phyloP scores from a whole-genome alignment of 768 basidiomycete genomes.

The Mycena polygramma region DNA sequence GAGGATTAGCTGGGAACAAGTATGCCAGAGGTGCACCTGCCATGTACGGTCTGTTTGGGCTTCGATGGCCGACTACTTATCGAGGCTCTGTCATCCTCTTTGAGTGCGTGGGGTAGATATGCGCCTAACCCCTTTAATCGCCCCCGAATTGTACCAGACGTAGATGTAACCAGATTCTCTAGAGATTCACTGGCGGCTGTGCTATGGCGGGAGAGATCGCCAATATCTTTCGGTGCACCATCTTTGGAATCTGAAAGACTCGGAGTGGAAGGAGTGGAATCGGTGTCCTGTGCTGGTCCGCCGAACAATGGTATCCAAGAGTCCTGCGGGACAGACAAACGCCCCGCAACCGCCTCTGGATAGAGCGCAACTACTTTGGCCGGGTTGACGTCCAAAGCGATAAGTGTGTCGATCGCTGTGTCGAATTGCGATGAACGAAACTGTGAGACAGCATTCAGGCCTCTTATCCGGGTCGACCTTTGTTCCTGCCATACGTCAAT shows the following conservation, averaged over 20 bases:
- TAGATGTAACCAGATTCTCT: conserved; percentile 50
- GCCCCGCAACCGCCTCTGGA: conserved; percentile 84
- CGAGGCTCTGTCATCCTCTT: conserved; percentile 77
- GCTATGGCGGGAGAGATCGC: conserved; percentile 43
- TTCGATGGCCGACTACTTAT: conserved; percentile 47
- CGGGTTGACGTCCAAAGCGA: conserved; percentile 91
- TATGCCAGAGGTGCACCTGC: conserved; percentile 39
- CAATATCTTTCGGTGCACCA: conserved; percentile 30
- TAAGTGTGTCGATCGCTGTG: conserved; percentile 87
- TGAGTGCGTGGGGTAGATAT: conserved; percentile 57
- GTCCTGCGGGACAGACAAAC: conserved; percentile 75
- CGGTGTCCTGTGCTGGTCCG: conserved; percentile 64
- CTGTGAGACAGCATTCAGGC: conserved; percentile 83
- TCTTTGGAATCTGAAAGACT: conserved; percentile 42
- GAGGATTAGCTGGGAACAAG: conserved; percentile 2
- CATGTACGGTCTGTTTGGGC: conserved; percentile 50
- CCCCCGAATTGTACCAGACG: conserved; percentile 60
- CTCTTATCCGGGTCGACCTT: conserved; percentile 70
- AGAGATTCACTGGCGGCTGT: conserved; percentile 47
- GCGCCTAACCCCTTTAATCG: conserved; percentile 70
- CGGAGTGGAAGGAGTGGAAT: conserved; percentile 41
- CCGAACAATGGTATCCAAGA: conserved; percentile 89
- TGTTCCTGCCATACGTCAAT: conserved; percentile 56
- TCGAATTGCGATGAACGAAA: conserved; percentile 80
- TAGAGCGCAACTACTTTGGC: conserved; percentile 94